Evolutionary conservation across 202 grass and related monocot genomes (phyloP), one percentile per base, ranked within the genome.

Genomic region (Saccharum hybrid): DNA sequence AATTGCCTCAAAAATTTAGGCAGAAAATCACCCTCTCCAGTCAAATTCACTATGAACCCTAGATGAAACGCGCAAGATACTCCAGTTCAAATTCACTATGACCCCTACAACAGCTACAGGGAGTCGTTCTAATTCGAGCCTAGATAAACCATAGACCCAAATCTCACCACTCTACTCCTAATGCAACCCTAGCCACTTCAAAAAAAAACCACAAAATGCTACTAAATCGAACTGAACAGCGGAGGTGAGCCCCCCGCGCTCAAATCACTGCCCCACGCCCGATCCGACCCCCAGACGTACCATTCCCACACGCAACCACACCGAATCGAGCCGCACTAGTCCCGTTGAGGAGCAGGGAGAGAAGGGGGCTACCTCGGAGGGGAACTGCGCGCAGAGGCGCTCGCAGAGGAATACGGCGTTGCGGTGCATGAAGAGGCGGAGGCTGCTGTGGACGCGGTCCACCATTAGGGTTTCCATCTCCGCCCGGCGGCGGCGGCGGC

Each of bases 321-420:
- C 59, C 59, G 28, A 88, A 78, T 79, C 38, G 46, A 66, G 22
- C 46, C 66, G 18, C 28, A 38, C 41, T 54, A 22, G n/a, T 56
- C 9, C 31, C 34, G 30, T 21, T 41, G 14, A 16, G 33, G 38
- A 38, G 48, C 11, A 0, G 71, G 23, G 71, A 4, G 10, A 2
- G 3, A 26, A 7, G 1, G 22, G 33, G 54, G 52, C 16, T 57
- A 94, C 96, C 96, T 99, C 96, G 38, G 91, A 85, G 56, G 96
- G 93, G 91, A 96, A 99, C 88, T 96, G 92, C 71, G 93, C 96
- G 81, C 89, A 96, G 89, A 99, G 96, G 42, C 96, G 96, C 91
- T 99, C 96, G 88, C 96, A 94, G 84, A 99, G 86, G 77, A 99
- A 99, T 64, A 99, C 75, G 73, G 96, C 96, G 90, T 96, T 99